Conservation (phyloP, 1,139 yeast genomes). For the Debaryomyces sp. region DNA sequence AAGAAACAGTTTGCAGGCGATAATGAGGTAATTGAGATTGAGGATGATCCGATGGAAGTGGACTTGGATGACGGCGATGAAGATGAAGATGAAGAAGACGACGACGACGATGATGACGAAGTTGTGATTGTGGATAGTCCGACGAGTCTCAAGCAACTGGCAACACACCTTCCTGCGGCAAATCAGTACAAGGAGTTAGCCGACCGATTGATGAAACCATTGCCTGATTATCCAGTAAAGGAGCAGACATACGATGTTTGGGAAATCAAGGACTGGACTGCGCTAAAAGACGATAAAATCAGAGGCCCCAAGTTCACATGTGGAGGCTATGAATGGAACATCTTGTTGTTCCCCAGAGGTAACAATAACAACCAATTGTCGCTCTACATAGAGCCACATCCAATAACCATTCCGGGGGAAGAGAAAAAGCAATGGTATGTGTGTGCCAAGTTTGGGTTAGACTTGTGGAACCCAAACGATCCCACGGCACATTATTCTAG, state of each 20-base stretch:
- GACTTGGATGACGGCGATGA: slow-evolving; percentile 28
- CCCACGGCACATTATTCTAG: slow-evolving; percentile 63
- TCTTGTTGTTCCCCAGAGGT: slow-evolving; percentile 79
- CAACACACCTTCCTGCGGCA: slow-evolving; percentile 29
- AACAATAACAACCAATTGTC: slow-evolving; percentile 56
- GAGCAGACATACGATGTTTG: slow-evolving; percentile 60
- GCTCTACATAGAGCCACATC: slow-evolving; percentile 65
- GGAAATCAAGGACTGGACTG: slow-evolving; percentile 70
- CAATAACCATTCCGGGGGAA: slow-evolving; percentile 33
- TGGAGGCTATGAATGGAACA: slow-evolving; percentile 75
- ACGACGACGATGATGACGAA: slow-evolving; percentile 23
- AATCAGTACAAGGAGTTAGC: slow-evolving; percentile 33
- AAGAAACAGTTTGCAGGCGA: slow-evolving; percentile 7
- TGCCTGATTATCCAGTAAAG: slow-evolving; percentile 47
- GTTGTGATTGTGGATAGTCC: slow-evolving; percentile 6
- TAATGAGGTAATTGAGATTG: slow-evolving; percentile 8
- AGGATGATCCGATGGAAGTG: slow-evolving; percentile 14
- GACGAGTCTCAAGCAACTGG: background rate
- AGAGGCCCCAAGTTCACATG: slow-evolving; percentile 57
- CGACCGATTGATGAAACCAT: slow-evolving; percentile 38
- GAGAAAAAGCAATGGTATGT: slow-evolving; percentile 62
- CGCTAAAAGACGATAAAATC: slow-evolving; percentile 52
- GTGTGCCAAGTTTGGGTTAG: slow-evolving; percentile 89
- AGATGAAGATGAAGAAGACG: slow-evolving; percentile 26
- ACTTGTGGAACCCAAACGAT: slow-evolving; percentile 79